Percentiles rank a stretch among this genome's conserved stretches.
Conservation (phyloP, 331 rosid genomes). For the Malus hybrid region DNA sequence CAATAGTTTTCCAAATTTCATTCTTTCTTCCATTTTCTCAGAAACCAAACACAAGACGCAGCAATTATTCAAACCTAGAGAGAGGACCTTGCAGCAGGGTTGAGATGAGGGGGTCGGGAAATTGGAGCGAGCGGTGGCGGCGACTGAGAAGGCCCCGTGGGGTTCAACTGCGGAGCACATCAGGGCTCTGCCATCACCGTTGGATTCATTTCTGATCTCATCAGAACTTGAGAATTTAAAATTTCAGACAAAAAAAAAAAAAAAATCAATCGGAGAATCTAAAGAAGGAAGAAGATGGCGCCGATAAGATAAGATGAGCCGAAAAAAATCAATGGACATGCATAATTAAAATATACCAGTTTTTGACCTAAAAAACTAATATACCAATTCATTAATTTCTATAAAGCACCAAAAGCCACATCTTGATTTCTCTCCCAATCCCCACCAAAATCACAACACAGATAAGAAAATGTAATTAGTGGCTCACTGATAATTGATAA, state of each 20-base stretch:
- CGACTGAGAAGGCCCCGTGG: conserved; percentile 40
- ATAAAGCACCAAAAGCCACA: too few relatives aligned
- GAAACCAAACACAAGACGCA: neutral
- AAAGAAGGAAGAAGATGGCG: neutral
- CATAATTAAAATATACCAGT: too few relatives aligned
- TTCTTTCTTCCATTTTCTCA: neutral
- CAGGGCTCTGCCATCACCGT: conserved; percentile 5
- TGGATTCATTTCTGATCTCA: neutral
- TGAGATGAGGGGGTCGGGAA: conserved; percentile 29
- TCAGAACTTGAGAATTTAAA: neutral
- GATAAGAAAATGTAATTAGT: too few relatives aligned
- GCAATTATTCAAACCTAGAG: neutral
- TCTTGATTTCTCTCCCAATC: too few relatives aligned
- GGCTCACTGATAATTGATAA: too few relatives aligned
- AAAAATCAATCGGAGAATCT: neutral
- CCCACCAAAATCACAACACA: too few relatives aligned
- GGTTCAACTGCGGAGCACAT: neutral
- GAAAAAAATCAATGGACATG: too few relatives aligned
- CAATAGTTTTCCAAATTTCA: neutral
- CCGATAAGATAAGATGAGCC: too few relatives aligned
- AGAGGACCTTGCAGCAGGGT: conserved; percentile 35
- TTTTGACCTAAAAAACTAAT: too few relatives aligned
- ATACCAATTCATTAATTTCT: too few relatives aligned
- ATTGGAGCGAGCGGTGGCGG: conserved; percentile 28
- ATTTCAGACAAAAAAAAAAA: neutral